Evolutionary conservation across 192 early-diverging fungal species (phyloP).

Genomic region (Chytriomyces hyalinus): DNA sequence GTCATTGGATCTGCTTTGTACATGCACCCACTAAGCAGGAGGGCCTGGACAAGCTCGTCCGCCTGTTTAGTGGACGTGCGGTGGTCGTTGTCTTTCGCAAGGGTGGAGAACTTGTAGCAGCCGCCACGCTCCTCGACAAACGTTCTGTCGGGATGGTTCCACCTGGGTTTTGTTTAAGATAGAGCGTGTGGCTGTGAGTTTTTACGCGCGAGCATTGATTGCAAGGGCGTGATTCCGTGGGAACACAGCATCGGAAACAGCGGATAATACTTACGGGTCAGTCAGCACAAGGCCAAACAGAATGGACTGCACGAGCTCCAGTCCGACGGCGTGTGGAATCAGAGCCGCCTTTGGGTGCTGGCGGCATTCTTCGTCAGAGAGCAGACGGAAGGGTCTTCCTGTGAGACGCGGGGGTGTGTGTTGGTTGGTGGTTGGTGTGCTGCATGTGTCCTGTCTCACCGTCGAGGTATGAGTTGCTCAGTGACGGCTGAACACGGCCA

Average conservation of each 20-base stretch:
- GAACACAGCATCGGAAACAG: neutral
- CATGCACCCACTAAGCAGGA: conserved; percentile 25
- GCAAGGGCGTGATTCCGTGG: neutral
- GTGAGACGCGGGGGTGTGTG: neutral
- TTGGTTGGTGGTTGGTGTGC: neutral
- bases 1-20: conserved; percentile 28
- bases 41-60: conserved; percentile 38
- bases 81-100: conserved; percentile 29
- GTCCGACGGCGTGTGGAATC: conserved; percentile 25
- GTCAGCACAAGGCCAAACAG: conserved; percentile 39
- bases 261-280: conserved; percentile 30
- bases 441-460: neutral
- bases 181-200: neutral
- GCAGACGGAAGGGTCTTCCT: conserved; percentile 29
- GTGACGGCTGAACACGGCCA: conserved; percentile 11
- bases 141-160: conserved; percentile 28
- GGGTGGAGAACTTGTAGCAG: conserved; percentile 33
- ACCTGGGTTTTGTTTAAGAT: neutral
- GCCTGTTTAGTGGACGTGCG: conserved; percentile 30
- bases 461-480: conserved; percentile 35
- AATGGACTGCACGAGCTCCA: conserved; percentile 30
- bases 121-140: conserved; percentile 27
- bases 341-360: conserved; percentile 27
- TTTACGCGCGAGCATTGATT: neutral
- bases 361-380: conserved; percentile 30